phyloP scores from a whole-genome alignment of 805 yeast species.

The Ogataea methanolica region DNA sequence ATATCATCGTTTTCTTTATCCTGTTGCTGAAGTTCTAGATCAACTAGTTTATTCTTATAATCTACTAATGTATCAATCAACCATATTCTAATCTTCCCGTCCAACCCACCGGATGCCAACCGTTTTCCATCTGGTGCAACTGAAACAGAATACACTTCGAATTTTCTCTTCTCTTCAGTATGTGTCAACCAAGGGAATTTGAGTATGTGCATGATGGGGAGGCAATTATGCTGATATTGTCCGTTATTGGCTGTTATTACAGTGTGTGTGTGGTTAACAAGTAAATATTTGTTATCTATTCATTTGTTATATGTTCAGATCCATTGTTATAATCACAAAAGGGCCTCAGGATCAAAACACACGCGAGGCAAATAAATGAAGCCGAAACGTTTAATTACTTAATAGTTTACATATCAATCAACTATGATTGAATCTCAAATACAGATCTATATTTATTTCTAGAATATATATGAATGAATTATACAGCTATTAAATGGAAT shows the following conservation, averaged over 20 bases:
- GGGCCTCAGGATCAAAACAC: too few relatives aligned
- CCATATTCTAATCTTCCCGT: constrained; percentile 93
- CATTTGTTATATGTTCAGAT: too few relatives aligned
- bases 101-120: constrained; percentile 89
- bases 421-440: neutral
- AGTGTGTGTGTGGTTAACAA: too few relatives aligned
- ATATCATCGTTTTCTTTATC: neutral
- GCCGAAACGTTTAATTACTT: neutral
- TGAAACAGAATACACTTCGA: constrained; percentile 81
- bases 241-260: neutral
- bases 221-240: neutral
- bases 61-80: constrained; percentile 50
- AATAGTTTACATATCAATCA: neutral
- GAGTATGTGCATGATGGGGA: constrained; percentile 47
- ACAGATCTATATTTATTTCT: neutral
- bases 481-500: neutral
- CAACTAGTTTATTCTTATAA: constrained; percentile 28
- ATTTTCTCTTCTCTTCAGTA: constrained; percentile 70
- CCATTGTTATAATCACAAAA: too few relatives aligned
- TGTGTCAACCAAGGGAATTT: constrained; percentile 74
- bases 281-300: too few relatives aligned
- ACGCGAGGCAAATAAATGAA: too few relatives aligned
- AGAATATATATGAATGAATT: neutral
- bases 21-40: constrained; percentile 11
- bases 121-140: constrained; percentile 79